A percentile compares a stretch with the other conserved stretches of the same genome.
Evolutionary conservation across 495 filamentous ascomycete genomes (phyloP).

Genomic region (Endocarpon pusillum): DNA sequence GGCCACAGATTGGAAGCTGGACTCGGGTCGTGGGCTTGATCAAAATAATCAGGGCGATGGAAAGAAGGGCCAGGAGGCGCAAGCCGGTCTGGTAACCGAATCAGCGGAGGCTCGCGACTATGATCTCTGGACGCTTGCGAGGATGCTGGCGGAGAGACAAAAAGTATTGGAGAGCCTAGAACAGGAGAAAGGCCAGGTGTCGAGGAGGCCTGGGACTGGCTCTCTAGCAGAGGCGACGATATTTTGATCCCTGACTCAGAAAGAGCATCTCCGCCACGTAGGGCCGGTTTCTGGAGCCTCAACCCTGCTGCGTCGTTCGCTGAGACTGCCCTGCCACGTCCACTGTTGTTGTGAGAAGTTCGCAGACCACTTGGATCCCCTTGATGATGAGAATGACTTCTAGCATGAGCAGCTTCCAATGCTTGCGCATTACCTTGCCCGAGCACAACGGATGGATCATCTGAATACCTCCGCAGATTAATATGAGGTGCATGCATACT

Average conservation of each 20-base stretch:
- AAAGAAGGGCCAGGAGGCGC: no score
- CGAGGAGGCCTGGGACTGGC: conserved; percentile 1
- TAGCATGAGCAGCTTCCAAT: no score
- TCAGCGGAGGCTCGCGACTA: not conserved
- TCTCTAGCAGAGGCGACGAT: conserved; percentile 1
- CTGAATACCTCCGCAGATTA: conserved; percentile 52
- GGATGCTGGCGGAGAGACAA: conserved; percentile 5
- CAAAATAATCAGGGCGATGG: no score
- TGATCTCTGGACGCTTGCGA: not conserved
- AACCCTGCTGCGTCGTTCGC: conserved; percentile 40
- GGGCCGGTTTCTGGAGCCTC: conserved; percentile 21
- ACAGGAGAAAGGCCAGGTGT: not conserved
- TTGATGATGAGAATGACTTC: no score
- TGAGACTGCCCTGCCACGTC: conserved; percentile 55
- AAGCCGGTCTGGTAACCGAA: not conserved
- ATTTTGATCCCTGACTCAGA: no score
- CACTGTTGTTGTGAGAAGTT: no score
- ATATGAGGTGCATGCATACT: conserved; percentile 54
- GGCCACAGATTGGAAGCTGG: no score
- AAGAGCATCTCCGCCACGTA: no score
- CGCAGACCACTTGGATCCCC: no score
- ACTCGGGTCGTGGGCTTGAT: no score
- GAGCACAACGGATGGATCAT: conserved; percentile 42
- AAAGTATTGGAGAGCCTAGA: conserved; percentile 2
- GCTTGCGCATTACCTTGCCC: no score